These are phyloP conservation scores for Nasturtium officinale DNA, from an alignment of 345 rosid genomes.

Conservation along the genomic window DNA sequence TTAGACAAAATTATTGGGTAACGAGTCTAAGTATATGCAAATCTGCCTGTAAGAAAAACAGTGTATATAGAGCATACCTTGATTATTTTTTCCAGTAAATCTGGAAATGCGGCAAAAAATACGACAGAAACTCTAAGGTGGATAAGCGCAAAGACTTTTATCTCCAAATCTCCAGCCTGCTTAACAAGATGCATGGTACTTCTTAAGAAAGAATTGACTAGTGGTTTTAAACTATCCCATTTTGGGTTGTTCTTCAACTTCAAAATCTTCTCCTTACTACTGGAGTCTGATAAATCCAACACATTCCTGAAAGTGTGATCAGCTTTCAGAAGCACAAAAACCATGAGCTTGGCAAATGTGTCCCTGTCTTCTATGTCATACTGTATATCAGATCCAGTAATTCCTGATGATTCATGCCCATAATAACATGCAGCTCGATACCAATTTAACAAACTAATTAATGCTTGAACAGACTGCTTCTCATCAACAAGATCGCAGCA, in stretches of 20 bases:
- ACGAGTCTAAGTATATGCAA: constrained; percentile 12
- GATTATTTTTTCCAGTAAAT: constrained; percentile 60
- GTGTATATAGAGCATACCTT: constrained; percentile 57
- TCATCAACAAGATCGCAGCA: constrained; percentile 56
- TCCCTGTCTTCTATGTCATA: constrained; percentile 47
- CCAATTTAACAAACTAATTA: constrained; percentile 64
- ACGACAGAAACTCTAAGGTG: constrained; percentile 61
- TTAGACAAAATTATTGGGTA: background rate
- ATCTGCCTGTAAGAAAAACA: background rate
- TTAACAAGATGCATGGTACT: constrained; percentile 73
- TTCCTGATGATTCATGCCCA: constrained; percentile 56
- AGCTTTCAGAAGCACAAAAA: constrained; percentile 67
- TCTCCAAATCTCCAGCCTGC: constrained; percentile 66
- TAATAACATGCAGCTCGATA: constrained; percentile 82
- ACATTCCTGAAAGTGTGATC: constrained; percentile 60
- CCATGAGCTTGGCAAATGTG: constrained; percentile 58
- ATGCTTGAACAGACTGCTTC: constrained; percentile 60
- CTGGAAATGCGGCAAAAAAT: constrained; percentile 67
- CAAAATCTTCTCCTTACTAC: constrained; percentile 61
- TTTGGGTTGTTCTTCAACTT: constrained; percentile 66
- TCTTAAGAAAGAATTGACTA: constrained; percentile 70
- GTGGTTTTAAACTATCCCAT: constrained; percentile 72
- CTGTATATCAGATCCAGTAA: constrained; percentile 20
- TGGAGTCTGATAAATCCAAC: constrained; percentile 61
- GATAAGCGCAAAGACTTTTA: constrained; percentile 57